Percentiles rank a stretch among this genome's conserved stretches.
phyloP scores from a whole-genome alignment of 768 basidiomycete species.

The Agrocybe praecox region DNA sequence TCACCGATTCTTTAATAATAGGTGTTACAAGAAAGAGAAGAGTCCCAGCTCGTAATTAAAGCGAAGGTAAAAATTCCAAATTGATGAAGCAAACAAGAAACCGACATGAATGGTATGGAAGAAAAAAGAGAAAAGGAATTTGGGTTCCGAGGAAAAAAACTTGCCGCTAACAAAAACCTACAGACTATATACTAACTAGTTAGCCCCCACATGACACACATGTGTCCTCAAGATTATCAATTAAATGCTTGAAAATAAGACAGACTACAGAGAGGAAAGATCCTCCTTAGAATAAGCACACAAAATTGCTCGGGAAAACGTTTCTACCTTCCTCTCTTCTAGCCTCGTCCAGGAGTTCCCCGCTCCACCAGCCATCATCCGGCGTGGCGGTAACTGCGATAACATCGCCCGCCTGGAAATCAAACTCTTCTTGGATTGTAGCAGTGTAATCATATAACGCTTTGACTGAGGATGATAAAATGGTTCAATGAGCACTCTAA shows the following conservation, averaged over 20 bases:
- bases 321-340: constrained; percentile 71
- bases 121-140: neutral
- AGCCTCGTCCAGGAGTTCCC: constrained; percentile 76
- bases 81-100: neutral
- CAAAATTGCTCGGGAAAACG: constrained; percentile 89
- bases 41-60: neutral
- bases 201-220: neutral
- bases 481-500: neutral
- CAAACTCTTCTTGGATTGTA: constrained; percentile 90
- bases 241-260: neutral
- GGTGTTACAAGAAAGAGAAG: neutral
- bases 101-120: neutral
- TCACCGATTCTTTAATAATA: neutral
- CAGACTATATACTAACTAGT: too few species aligned
- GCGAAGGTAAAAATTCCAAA: neutral
- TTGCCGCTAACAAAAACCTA: too few species aligned
- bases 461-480: constrained; percentile 55
- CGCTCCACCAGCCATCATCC: constrained; percentile 99
- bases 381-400: constrained; percentile 95
- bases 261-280: neutral
- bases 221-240: neutral
- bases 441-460: constrained; percentile 88
- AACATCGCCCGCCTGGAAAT: constrained; percentile 94
- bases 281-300: constrained; percentile 62
- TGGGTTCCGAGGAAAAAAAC: too few species aligned